Evolutionary conservation across 805 yeast species (phyloP).

Genomic region (Nakazawaea ishiwadae): DNA sequence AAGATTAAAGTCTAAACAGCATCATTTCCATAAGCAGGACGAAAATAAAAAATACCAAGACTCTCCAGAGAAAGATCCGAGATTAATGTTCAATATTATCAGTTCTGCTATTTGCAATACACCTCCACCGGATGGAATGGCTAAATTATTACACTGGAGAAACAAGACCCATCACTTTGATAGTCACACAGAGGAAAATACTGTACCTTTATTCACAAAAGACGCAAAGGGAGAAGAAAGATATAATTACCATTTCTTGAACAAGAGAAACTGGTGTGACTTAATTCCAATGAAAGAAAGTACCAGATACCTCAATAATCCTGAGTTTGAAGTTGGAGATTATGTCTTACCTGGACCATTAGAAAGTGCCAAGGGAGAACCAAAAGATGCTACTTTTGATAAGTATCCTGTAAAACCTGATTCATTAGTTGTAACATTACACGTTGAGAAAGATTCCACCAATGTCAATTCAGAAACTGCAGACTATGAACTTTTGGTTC

Average conservation of each 20-base stretch:
- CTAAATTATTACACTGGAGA: constrained; percentile 63
- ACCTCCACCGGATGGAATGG: constrained; percentile 91
- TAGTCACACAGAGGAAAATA: constrained; percentile 66
- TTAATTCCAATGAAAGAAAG: constrained; percentile 47
- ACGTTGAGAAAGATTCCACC: constrained; percentile 60
- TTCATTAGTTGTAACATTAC: constrained; percentile 64
- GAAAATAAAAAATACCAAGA: constrained; percentile 34
- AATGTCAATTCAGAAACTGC: constrained; percentile 48
- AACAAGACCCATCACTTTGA: constrained; percentile 66
- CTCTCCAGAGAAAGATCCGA: constrained; percentile 63
- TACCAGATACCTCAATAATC: constrained; percentile 1
- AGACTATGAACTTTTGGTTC: constrained; percentile 68
- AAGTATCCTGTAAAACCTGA: constrained; percentile 53
- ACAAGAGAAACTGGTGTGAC: constrained; percentile 71
- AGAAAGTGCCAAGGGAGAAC: constrained; percentile 14
- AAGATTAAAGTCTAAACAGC: constrained; percentile 56
- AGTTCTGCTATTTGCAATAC: constrained; percentile 89
- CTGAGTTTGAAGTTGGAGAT: constrained; percentile 25
- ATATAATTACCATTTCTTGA: constrained; percentile 45
- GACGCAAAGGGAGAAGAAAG: constrained; percentile 53
- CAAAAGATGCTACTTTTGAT: constrained; percentile 17
- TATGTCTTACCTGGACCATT: constrained; percentile 40
- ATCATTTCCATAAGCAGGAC: constrained; percentile 36
- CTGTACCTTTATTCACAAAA: constrained; percentile 62
- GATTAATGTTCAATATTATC: constrained; percentile 76